Percentiles rank a stretch among this genome's conserved stretches.
phyloP scores from a whole-genome alignment of 768 basidiomycete genomes.

The Tylopilus sp. region DNA sequence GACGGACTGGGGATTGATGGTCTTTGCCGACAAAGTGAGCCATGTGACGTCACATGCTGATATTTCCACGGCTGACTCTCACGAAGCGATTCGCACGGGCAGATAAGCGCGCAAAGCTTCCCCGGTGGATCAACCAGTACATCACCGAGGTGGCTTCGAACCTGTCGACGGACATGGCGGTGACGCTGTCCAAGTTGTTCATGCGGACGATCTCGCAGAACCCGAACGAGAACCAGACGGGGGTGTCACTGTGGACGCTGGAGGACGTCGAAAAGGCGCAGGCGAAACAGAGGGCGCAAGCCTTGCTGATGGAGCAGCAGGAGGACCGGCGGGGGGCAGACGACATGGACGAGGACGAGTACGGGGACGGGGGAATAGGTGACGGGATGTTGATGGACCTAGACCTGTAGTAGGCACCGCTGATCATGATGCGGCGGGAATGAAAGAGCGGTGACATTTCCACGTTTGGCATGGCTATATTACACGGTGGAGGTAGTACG shows the following conservation, averaged over 20 bases:
- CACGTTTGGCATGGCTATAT: conserved; percentile 3
- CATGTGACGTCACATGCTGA: neutral
- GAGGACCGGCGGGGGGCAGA: conserved; percentile 23
- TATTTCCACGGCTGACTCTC: neutral
- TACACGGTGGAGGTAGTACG: conserved; percentile 13
- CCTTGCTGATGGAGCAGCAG: conserved; percentile 41
- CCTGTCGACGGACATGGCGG: conserved; percentile 96
- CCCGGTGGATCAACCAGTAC: conserved; percentile 98
- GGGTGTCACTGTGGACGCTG: conserved; percentile 91
- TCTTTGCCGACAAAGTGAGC: conserved; percentile 94
- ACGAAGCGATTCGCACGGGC: conserved; percentile 86
- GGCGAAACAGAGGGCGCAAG: conserved; percentile 70
- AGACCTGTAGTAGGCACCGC: conserved; percentile 33
- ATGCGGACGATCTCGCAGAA: conserved; percentile 99
- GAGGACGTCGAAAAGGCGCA: conserved; percentile 89
- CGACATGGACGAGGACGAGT: conserved; percentile 52
- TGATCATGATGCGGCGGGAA: neutral
- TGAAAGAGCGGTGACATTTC: neutral
- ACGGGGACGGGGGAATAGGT: conserved; percentile 62
- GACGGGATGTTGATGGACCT: conserved; percentile 60
- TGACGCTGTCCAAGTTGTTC: conserved; percentile 92
- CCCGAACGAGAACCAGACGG: conserved; percentile 93
- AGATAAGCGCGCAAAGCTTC: conserved; percentile 92
- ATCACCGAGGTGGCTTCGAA: conserved; percentile 99
- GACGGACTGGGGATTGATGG: conserved; percentile 99